Evolutionary conservation across 768 basidiomycete genomes (phyloP).

Genomic region (Termitomyces eurrhizus): DNA sequence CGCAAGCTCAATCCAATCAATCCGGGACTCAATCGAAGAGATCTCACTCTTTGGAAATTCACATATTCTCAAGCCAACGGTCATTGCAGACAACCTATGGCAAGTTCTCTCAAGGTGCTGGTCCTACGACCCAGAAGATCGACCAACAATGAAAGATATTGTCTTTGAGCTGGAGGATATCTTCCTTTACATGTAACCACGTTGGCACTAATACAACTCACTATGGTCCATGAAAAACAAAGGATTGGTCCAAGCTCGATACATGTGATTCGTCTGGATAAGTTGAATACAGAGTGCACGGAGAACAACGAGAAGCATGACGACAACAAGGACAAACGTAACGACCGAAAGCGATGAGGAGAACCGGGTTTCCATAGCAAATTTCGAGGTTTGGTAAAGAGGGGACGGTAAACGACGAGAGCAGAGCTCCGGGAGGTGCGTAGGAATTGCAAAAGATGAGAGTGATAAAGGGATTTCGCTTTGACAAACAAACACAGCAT

Average conservation of each 20-base stretch:
- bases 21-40: neutral
- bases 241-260: conserved; percentile 1
- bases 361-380: conserved; percentile 14
- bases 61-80: neutral
- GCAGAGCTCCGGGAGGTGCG: neutral
- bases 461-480: conserved; percentile 10
- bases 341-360: conserved; percentile 7
- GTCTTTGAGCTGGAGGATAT: conserved; percentile 7
- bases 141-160: conserved; percentile 8
- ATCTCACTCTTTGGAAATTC: neutral
- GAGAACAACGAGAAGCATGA: conserved; percentile 4
- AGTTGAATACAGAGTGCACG: conserved; percentile 7
- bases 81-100: conserved; percentile 2
- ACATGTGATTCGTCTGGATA: neutral
- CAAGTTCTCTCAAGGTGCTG: conserved; percentile 7
- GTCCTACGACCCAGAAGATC: neutral
- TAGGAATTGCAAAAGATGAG: conserved; percentile 1
- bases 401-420: neutral
- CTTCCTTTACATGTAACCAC: conserved; percentile 5
- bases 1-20: neutral
- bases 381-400: conserved; percentile 4
- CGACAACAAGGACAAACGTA: conserved; percentile 6
- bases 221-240: neutral
- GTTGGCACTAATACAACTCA: too few species aligned
- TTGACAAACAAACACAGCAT: conserved; percentile 5